phyloP scores from a whole-genome alignment of 495 filamentous ascomycete genomes.

The Choiromyces venosus region DNA sequence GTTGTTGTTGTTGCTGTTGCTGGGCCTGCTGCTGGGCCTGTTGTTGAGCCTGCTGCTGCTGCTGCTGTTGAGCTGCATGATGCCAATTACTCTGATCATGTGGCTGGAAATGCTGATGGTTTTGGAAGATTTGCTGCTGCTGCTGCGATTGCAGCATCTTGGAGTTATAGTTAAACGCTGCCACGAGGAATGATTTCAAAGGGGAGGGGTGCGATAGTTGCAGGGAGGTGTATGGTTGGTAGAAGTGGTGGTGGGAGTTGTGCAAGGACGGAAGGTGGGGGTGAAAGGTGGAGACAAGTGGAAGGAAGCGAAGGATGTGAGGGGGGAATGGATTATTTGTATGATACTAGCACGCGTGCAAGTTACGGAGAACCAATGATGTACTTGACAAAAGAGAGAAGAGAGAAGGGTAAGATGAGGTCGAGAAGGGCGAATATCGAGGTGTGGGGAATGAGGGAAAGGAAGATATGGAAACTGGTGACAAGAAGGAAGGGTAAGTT shows the following conservation, averaged over 20 bases:
- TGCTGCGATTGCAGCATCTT: conserved; percentile 24
- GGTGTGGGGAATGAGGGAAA: not conserved
- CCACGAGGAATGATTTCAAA: not conserved
- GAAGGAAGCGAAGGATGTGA: not conserved
- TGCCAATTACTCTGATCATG: conserved; percentile 38
- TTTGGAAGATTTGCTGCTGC: conserved; percentile 39
- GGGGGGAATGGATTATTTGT: not conserved
- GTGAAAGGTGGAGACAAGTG: not conserved
- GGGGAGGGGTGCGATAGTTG: not conserved
- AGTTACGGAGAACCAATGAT: not conserved
- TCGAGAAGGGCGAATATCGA: not conserved
- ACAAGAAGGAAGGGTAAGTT: not conserved
- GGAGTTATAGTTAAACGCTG: not conserved
- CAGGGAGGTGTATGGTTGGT: not conserved
- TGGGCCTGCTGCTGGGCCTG: conserved; percentile 32
- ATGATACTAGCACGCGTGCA: not conserved
- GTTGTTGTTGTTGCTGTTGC: conserved; percentile 28
- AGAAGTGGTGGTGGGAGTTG: not conserved
- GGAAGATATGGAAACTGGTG: not conserved
- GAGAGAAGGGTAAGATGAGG: too few species aligned
- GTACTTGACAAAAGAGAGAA: not conserved
- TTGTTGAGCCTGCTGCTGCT: conserved; percentile 29
- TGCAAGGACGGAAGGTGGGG: not conserved
- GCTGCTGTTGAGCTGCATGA: conserved; percentile 34
- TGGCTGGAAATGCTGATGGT: conserved; percentile 40